Base-by-base conservation (phyloP, 2,329 filamentous ascomycete genomes). In the Verticillium albo-atrum region DNA sequence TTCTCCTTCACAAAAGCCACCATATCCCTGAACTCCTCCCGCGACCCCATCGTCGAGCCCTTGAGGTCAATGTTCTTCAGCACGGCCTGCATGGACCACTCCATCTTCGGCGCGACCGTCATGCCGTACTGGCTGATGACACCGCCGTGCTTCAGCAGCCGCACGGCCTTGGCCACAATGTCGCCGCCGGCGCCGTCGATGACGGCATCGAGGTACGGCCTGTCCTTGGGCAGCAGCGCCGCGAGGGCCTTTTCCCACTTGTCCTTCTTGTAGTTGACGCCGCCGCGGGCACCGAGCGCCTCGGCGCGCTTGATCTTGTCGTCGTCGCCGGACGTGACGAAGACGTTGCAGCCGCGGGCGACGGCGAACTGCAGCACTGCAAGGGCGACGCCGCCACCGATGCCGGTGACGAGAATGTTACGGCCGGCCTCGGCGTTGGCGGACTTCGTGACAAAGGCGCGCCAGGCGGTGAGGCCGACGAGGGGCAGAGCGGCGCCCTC, bases 131-230 rank as follows among this genome's bases (percentile, higher is more conserved):
- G 80, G 2, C 88, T 84, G 61, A 98, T 88, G n/a, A 94, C 82
- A 58, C 93, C 95, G 6, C 95, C 94, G 1, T 83, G 74, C 83
- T 91, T 93, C 57, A 98, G 77, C 57, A 97, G 69, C 69, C 79
- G 86, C 54, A 81, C 77, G 1, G 85, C 83, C 71, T 87, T 89
- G 37, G 81, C 78, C n/a, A 96, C 83, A 51, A 97, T 81, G 74
- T 96, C 89, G 1, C 92, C 93, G 3, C 94, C 94, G 0, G 94
- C 93, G 2, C 95, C 94, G 74, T 98, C 95, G 65, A 98, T 83
- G 54, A 98, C 88, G 23, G 89, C 88, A 74, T 98, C 95, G 6
- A 95, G 69, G 63, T 82, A 90, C 57, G 86, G 86, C 64, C 87
- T 81, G 54, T 89, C 85, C 47, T 77, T 73, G 0, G 90, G 86